phyloP scores from a whole-genome alignment of 768 basidiomycete species.

The Termitomyces sp. region DNA sequence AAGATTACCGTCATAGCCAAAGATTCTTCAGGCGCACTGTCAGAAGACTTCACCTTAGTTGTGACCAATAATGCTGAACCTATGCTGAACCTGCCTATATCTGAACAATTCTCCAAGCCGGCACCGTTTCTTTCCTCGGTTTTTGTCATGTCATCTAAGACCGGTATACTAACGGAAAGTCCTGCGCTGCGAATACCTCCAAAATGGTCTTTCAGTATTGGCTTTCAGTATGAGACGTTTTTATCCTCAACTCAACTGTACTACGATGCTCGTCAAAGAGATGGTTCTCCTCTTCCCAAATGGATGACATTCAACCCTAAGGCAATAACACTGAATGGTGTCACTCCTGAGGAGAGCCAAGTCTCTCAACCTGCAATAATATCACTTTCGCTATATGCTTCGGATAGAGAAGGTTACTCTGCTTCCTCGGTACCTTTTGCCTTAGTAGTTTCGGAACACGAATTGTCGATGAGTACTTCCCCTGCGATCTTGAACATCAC shows the following conservation, averaged over 20 bases:
- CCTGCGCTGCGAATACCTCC: constrained; percentile 71
- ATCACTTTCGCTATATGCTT: constrained; percentile 56
- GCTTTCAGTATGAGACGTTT: constrained; percentile 67
- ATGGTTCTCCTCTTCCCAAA: constrained; percentile 65
- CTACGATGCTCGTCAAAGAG: constrained; percentile 58
- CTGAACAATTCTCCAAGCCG: constrained; percentile 51
- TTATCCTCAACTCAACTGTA: constrained; percentile 38
- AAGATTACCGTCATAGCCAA: constrained; percentile 59
- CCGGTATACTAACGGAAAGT: constrained; percentile 43
- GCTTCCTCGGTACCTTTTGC: constrained; percentile 56
- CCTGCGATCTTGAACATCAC: constrained; percentile 71
- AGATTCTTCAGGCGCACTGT: constrained; percentile 44
- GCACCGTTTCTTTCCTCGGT: constrained; percentile 75
- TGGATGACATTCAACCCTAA: constrained; percentile 72
- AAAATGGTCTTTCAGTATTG: constrained; percentile 87
- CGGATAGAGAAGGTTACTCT: constrained; percentile 70
- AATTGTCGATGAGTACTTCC: constrained; percentile 46
- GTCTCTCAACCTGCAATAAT: constrained; percentile 35
- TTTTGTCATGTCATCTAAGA: constrained; percentile 54
- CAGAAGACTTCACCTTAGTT: constrained; percentile 49
- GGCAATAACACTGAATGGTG: constrained; percentile 72
- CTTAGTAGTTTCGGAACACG: constrained; percentile 62
- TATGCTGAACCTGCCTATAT: constrained; percentile 44
- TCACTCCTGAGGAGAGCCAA: constrained; percentile 48
- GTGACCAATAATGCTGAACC: constrained; percentile 53